Conservation (phyloP, 495 filamentous ascomycete species). For the Chlorociboria aeruginascens region DNA sequence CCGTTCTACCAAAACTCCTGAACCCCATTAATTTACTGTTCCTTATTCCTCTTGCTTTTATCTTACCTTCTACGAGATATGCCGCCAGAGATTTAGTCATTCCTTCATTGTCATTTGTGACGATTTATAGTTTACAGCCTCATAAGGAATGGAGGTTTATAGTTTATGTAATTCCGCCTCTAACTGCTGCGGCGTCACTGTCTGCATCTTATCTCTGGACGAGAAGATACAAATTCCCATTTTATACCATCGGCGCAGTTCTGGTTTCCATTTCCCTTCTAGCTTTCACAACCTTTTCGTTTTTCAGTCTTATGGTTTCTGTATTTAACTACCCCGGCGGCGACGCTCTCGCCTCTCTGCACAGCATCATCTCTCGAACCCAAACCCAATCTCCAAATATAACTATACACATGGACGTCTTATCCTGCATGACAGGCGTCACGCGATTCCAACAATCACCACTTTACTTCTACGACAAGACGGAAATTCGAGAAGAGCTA, state of each 20-base stretch:
- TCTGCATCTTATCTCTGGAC: conserved; percentile 65
- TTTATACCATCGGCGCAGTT: conserved; percentile 45
- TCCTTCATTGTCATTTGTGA: conserved; percentile 60
- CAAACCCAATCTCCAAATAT: neutral
- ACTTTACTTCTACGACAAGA: conserved; percentile 44
- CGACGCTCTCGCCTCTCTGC: conserved; percentile 47
- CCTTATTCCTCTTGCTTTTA: conserved; percentile 53
- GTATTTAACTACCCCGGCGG: conserved; percentile 86
- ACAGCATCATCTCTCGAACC: conserved; percentile 29
- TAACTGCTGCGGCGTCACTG: conserved; percentile 68
- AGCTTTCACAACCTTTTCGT: conserved; percentile 44
- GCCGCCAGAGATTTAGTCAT: conserved; percentile 41
- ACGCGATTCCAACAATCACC: conserved; percentile 64
- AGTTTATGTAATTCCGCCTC: conserved; percentile 68
- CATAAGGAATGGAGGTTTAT: conserved; percentile 98
- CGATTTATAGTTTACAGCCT: conserved; percentile 70
- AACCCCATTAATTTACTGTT: conserved; percentile 57
- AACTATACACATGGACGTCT: conserved; percentile 66
- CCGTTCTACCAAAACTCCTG: conserved; percentile 68
- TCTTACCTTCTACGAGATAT: conserved; percentile 30
- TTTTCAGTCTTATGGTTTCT: conserved; percentile 54
- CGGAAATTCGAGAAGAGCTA: conserved; percentile 43
- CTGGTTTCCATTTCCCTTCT: conserved; percentile 44
- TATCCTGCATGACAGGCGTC: conserved; percentile 88
- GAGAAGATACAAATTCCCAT: conserved; percentile 43